Evolutionary conservation across 768 basidiomycete genomes (phyloP), one percentile per base, ranked within the genome.

Genomic region (Boletus insuetus): DNA sequence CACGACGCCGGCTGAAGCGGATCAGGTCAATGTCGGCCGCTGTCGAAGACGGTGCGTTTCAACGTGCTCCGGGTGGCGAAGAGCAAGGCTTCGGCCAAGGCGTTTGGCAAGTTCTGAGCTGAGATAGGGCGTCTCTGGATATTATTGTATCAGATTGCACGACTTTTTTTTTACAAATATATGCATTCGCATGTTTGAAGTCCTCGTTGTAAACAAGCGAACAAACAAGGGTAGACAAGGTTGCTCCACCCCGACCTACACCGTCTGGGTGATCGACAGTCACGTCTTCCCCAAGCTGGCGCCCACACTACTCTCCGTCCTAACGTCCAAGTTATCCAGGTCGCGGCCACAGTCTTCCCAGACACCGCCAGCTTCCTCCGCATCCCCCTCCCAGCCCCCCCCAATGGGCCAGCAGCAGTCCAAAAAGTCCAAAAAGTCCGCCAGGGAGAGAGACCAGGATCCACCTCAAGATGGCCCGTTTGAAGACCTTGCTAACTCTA

Each of bases 21-120:
- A 12, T 1, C 32, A 94, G 94, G 94, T 35, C 97, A 99, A 85
- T 99, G 97, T 82, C 89, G 97, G 72, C 97, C 97, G 65, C 77
- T 98, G 68, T 98, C 97, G 58, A 99, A 99, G 79, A 98, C 96
- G 34, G 93, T 98, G 68, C 91, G 97, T 48, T 99, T 99, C 88
- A 99, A 99, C 77, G 97, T 99, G 55, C 76, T 98, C 72, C 89
- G 95, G 68, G 96, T 99, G 74, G 73, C 85, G 62, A 93, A 89
- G 86, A 94, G 77, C 85, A 95, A 94, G 84, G 93, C 92, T 12
- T 72, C 92, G 34, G 75, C 84, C 55, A 97, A 96, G 82, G 79
- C 89, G 49, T 98, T 98, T 79, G 83, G 85, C 78, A 98, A 98
- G 85, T 98, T 98, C 81, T 94, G 74, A 76, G 66, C 44, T 22